A percentile compares a stretch with the other conserved stretches of the same genome.
phyloP scores from a whole-genome alignment of 2,329 filamentous ascomycete genomes.

The Scortechinia acanthostroma region DNA sequence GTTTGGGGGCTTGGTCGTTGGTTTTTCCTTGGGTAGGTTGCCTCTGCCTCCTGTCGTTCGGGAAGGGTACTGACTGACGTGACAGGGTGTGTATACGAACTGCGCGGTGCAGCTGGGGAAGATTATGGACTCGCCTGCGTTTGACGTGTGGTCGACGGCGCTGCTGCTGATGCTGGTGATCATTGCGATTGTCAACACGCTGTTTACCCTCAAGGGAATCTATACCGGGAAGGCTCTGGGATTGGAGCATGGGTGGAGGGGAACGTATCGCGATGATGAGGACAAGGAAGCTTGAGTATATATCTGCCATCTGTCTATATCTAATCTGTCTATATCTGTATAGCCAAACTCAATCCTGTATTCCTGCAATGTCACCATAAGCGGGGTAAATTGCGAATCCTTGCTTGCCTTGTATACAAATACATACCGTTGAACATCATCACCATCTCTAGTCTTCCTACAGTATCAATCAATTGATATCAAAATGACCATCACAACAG shows the following conservation, averaged over 20 bases:
- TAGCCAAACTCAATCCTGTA: no score
- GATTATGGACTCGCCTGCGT: constrained; percentile 25
- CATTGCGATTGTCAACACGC: constrained; percentile 17
- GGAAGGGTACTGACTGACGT: not conserved
- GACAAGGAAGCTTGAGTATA: no score
- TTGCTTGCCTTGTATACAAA: no score
- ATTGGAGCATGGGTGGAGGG: constrained; percentile 15
- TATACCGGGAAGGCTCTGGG: constrained; percentile 17
- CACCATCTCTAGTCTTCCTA: no score
- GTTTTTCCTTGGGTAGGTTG: constrained; percentile 27
- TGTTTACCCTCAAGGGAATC: constrained; percentile 19
- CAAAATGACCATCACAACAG: not conserved
- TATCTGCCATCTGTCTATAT: no score
- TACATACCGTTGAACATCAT: no score
- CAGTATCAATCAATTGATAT: no score
- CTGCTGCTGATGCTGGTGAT: constrained; percentile 22
- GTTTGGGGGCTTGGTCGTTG: constrained; percentile 20
- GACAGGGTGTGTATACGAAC: constrained; percentile 27
- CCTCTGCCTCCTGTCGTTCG: not conserved
- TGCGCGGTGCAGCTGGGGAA: constrained; percentile 23
- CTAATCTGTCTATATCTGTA: no score
- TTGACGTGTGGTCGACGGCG: constrained; percentile 24
- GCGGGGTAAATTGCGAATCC: no score
- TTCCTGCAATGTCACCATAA: no score
- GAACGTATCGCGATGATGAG: no score